Evolutionary conservation across 495 filamentous ascomycete species (phyloP), one percentile per base, ranked within the genome.

Genomic region (Corynascus novoguineensis): DNA sequence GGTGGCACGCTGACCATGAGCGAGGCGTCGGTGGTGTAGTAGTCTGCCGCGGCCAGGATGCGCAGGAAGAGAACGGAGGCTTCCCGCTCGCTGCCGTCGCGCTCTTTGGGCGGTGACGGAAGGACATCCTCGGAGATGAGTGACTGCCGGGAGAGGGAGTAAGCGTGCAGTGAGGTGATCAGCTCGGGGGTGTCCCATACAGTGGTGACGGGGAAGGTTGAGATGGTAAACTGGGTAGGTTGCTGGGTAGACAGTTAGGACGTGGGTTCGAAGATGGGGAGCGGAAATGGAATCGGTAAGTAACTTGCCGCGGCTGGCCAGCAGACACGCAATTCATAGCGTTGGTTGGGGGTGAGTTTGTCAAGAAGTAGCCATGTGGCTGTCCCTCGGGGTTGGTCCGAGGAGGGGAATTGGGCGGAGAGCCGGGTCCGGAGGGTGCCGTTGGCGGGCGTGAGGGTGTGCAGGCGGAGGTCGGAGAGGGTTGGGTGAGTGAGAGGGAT

Each of bases 321-420:
- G 72, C 93, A 98, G 58, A 97, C 78, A 22, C 93, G 82, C 31
- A 96, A 83, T 75, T 98, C 93, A 75, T 97, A 96, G 57, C 92
- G 82, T 64, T 87, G 86, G 10, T 83, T 80, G 19, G 83, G 78
- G 19, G 69, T 77, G 48, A 98, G 78, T n/a, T 81, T 72, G 52
- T 90, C 81, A n/a, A 98, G 80, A 31, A 92, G 76, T 61, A 88
- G 82, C 93, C 93, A 97, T 37, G 90, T 85, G 29, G 85, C 73
- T 21, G 77, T 73, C 7, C 89, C 91, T 5, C 75, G 55, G n/a
- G 77, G 78, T 5, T 71, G 65, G 7, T 71, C 62, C 1, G 68
- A 42, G 8, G 71, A 80, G 9, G 89, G 86, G 63, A 92, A 95
- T 19, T 80, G 76, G 22, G 85, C 83, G 44, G 78, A 71, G 14